Percentiles rank a stretch among this genome's conserved stretches.
phyloP scores from a whole-genome alignment of 345 rosid species.

The Citrus sinensis region DVS_A1.0 CM039163.1:48932001-48932500 shows the following conservation, averaged over 20 bases:
- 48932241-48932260: constrained; percentile 72
- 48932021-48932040: constrained; percentile 88
- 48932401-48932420: constrained; percentile 78
- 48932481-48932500: constrained; percentile 67
- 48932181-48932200: constrained; percentile 65
- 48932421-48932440: constrained; percentile 66
- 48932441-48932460: constrained; percentile 91
- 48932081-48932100: constrained; percentile 86
- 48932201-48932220: constrained; percentile 69
- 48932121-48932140: constrained; percentile 62
- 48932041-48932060: constrained; percentile 92
- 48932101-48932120: constrained; percentile 82
- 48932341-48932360: constrained; percentile 55
- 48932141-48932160: constrained; percentile 49
- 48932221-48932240: constrained; percentile 73
- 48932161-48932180: constrained; percentile 40
- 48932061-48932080: constrained; percentile 96
- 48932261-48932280: constrained; percentile 65
- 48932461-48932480: constrained; percentile 58
- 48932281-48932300: constrained; percentile 73
- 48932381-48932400: constrained; percentile 68
- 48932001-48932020: constrained; percentile 84
- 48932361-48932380: constrained; percentile 95
- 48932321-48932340: constrained; percentile 47
- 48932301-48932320: constrained; percentile 55